phyloP scores from a whole-genome alignment of 805 yeast genomes.

The Schizosaccharomyces lindneri region DNA sequence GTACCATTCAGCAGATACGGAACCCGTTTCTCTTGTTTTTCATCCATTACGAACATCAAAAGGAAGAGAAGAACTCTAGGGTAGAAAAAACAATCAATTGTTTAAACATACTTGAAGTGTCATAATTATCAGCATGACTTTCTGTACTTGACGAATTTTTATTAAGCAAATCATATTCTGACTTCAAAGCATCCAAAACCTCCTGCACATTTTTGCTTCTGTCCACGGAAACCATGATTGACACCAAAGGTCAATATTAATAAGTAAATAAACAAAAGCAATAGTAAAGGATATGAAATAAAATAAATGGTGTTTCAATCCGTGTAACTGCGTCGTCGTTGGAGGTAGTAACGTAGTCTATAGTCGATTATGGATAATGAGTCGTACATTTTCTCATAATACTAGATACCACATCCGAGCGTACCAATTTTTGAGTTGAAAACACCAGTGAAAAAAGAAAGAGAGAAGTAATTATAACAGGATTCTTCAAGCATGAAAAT shows the following conservation, averaged over 20 bases:
- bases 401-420: too few species aligned
- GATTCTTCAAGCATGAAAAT: too few species aligned
- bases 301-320: too few species aligned
- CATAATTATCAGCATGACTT: slow-evolving; percentile 80
- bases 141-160: slow-evolving; percentile 45
- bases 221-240: not conserved
- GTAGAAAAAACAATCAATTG: not conserved
- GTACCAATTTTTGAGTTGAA: too few species aligned
- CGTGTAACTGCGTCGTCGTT: not conserved
- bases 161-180: slow-evolving; percentile 74
- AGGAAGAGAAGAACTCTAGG: not conserved
- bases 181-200: slow-evolving; percentile 71
- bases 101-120: slow-evolving; percentile 29
- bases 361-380: not conserved
- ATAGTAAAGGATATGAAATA: not conserved
- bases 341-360: not conserved
- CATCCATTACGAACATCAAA: not conserved
- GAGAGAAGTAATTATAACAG: too few species aligned
- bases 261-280: not conserved
- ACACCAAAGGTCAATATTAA: not conserved
- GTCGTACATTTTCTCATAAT: too few species aligned
- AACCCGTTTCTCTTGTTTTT: too few species aligned
- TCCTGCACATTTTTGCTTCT: slow-evolving; percentile 25
- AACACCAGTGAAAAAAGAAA: too few species aligned
- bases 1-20: too few species aligned